Evolutionary conservation across 108 stramenopile genomes (phyloP).

Genomic region (Cylindrotheca closterium): DNA sequence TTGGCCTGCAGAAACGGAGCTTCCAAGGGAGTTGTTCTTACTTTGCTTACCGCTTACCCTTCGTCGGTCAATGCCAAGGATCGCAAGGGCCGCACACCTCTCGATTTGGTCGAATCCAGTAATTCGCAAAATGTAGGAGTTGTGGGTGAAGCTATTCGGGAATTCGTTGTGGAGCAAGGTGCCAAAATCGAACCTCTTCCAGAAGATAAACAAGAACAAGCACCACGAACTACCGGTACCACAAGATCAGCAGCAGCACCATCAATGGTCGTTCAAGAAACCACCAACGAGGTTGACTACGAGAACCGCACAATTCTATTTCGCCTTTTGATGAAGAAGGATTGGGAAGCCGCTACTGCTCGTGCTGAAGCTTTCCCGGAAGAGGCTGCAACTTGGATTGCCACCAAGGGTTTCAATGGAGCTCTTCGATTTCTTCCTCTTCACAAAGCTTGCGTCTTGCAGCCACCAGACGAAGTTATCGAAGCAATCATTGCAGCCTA

Average conservation of each 20-base stretch:
- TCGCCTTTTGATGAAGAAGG: constrained; percentile 82
- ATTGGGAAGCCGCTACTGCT: constrained; percentile 68
- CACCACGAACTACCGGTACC: neutral
- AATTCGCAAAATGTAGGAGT: constrained; percentile 79
- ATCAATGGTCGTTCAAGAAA: too few species aligned
- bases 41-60: constrained; percentile 69
- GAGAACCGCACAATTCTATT: constrained; percentile 85
- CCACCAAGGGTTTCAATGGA: constrained; percentile 89
- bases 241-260: too few species aligned
- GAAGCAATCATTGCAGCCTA: constrained; percentile 61
- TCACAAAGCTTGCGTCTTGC: constrained; percentile 88
- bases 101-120: constrained; percentile 67
- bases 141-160: constrained; percentile 62
- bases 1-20: constrained; percentile 86
- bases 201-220: neutral
- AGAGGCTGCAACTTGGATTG: constrained; percentile 86
- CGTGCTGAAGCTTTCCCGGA: constrained; percentile 65
- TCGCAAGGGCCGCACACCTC: constrained; percentile 76
- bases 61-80: constrained; percentile 62
- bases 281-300: constrained; percentile 76
- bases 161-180: constrained; percentile 43
- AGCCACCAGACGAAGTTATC: constrained; percentile 62
- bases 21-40: constrained; percentile 81
- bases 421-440: constrained; percentile 86
- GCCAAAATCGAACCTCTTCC: constrained; percentile 1